Conservation (phyloP, 164 flowering plant genomes). For the Pachysandra terminalis region DNA sequence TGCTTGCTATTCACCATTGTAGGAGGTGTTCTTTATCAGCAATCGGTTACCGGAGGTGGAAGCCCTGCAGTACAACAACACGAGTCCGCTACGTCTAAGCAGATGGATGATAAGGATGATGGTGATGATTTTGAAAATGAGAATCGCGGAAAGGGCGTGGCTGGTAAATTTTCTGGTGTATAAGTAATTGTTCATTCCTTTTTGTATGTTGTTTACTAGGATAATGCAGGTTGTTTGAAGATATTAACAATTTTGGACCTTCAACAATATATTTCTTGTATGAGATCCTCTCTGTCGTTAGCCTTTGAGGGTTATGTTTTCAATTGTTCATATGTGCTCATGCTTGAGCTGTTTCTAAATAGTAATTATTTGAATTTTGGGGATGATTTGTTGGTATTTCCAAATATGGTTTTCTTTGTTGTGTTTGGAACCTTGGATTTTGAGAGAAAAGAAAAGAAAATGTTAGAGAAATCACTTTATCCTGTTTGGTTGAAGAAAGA, state of each 20-base stretch:
- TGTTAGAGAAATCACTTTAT: too few species aligned
- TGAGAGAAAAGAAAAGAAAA: too few species aligned
- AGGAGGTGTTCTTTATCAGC: constrained; percentile 88
- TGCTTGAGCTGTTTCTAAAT: too few species aligned
- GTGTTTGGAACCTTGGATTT: too few species aligned
- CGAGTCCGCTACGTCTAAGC: constrained; percentile 42
- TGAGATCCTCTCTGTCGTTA: not conserved
- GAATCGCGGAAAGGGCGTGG: constrained; percentile 33
- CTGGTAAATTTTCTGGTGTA: constrained; percentile 57
- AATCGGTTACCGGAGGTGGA: constrained; percentile 68
- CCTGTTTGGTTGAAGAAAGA: too few species aligned
- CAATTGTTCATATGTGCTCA: too few species aligned
- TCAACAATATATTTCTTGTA: too few species aligned
- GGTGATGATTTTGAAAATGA: constrained; percentile 31
- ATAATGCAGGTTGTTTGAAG: constrained; percentile 4
- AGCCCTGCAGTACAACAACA: constrained; percentile 32
- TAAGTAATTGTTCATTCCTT: constrained; percentile 24
- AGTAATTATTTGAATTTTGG: too few species aligned
- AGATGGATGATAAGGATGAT: constrained; percentile 27
- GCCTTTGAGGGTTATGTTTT: not conserved
- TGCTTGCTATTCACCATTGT: constrained; percentile 68
- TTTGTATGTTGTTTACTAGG: not conserved
- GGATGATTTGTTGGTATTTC: too few species aligned
- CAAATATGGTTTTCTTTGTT: too few species aligned
- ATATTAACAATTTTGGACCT: not conserved